Conservation (phyloP, 331 rosid genomes). For the Rosa hybrid region DNA sequence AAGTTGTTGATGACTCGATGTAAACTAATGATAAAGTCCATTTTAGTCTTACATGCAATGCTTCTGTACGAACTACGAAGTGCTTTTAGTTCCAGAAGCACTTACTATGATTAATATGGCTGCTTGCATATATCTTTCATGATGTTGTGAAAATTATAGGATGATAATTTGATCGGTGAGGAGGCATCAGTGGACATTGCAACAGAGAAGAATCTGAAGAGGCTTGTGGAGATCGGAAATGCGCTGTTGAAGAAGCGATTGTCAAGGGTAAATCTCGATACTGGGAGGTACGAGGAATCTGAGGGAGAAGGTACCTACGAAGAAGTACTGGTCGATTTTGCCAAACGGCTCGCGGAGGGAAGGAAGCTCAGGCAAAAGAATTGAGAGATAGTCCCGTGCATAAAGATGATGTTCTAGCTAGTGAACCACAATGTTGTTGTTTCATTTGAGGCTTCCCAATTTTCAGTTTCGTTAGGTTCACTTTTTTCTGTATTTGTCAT, state of each 20-base stretch:
- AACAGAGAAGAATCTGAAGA: conserved; percentile 29
- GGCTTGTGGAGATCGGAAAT: conserved; percentile 43
- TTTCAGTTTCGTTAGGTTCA: no score
- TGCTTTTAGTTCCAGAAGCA: background rate
- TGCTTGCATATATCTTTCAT: no score
- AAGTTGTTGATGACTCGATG: no score
- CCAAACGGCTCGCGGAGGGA: conserved; percentile 33
- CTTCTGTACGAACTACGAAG: background rate
- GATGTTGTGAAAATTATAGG: conserved; percentile 16
- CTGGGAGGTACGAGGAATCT: conserved; percentile 24
- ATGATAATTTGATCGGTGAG: conserved; percentile 23
- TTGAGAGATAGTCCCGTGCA: background rate
- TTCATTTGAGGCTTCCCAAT: no score
- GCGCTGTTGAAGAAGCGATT: conserved; percentile 33
- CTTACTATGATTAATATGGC: no score
- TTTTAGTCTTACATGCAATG: no score
- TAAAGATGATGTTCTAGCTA: no score
- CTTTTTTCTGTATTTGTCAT: no score
- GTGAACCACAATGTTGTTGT: no score
- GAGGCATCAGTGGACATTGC: conserved; percentile 36
- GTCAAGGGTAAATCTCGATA: conserved; percentile 38
- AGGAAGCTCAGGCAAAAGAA: conserved; percentile 17
- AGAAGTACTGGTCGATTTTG: conserved; percentile 34
- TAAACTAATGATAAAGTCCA: no score
- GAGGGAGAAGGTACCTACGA: conserved; percentile 38